Evolutionary conservation across 805 yeast species (phyloP), one percentile per base, ranked within the genome.

Genomic region (Jamesozyma spencerorum): DNA sequence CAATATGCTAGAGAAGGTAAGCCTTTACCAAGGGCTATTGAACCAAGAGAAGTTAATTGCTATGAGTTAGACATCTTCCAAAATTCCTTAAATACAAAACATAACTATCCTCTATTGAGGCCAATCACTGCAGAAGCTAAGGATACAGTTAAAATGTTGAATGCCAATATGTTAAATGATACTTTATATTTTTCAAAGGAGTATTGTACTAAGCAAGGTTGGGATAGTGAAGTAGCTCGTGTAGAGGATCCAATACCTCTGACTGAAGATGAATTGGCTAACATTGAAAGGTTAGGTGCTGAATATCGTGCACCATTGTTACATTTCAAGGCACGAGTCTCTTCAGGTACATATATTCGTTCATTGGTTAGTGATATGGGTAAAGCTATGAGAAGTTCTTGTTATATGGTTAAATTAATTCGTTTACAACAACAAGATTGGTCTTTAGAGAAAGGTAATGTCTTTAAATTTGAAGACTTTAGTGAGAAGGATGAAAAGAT

Each of bases 281-380:
- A 47, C 13, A 53, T 60, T 22, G 47, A 46, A 3, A 58, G 54
- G 18, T 47, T 53, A 26, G 69, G 69, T 2, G 71, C 66, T 2
- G 52, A 47, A 2, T 71, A 68, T 43, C 68, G 72, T 46, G 78
- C 85, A 2, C 92, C 94, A 2, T 51, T 81, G 37, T 52, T 90
- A 19, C 88, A 82, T 51, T 75, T 92, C 49, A 73, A 71, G 13
- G 75, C 94, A 3, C 72, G 75, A 28, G 98, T 90, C 1, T 82
- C 95, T 1, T 86, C 97, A 0, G 99, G 99, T 1, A 92, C 97
- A 0, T 92, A 92, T 54, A 87, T 92, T 37, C 72, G 99, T 49
- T 82, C 96, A 2, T 65, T 92, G 40, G 71, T 92, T 37, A 85
- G 94, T 62, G 99, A 92, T 54, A 69, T 85, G 34, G 97, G 95